These are phyloP conservation scores for Diaporthe eres DNA, from an alignment of 2,329 filamentous ascomycete species.

Conservation along the genomic window DNA sequence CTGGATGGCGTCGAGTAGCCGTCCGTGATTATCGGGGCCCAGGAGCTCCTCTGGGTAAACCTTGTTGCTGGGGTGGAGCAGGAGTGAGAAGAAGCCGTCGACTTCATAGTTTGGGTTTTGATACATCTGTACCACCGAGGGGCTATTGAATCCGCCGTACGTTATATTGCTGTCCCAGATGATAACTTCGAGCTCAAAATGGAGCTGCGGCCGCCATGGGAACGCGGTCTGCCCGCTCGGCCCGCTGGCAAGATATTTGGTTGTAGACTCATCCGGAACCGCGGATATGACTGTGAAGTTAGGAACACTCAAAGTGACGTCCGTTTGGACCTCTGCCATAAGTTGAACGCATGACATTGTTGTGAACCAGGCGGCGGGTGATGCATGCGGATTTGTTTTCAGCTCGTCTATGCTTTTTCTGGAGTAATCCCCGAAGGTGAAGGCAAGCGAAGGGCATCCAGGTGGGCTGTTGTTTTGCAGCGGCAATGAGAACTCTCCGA, in stretches of 20 bases:
- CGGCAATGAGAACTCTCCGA: neutral
- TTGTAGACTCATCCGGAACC: neutral
- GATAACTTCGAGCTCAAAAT: neutral
- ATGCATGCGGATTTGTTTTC: neutral
- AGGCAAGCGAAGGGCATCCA: neutral
- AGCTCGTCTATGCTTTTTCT: neutral
- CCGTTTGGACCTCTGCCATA: constrained; percentile 3
- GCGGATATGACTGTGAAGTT: neutral
- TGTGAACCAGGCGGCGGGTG: neutral
- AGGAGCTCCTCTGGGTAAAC: neutral
- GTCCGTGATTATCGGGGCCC: neutral
- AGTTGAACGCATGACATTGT: constrained; percentile 17
- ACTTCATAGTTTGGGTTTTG: neutral
- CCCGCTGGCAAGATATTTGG: neutral
- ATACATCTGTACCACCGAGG: neutral
- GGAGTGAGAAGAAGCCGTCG: constrained; percentile 1
- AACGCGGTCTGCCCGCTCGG: neutral
- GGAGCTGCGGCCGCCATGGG: constrained; percentile 8
- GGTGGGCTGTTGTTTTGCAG: neutral
- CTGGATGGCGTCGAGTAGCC: neutral
- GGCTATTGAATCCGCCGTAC: neutral
- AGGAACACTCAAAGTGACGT: neutral
- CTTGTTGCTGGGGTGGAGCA: neutral
- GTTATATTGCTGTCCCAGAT: neutral
- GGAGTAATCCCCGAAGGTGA: neutral